These are phyloP conservation scores for Yamadazyma atmosphaerica DNA, from an alignment of 1,139 yeast genomes.

Conservation along the genomic window DNA sequence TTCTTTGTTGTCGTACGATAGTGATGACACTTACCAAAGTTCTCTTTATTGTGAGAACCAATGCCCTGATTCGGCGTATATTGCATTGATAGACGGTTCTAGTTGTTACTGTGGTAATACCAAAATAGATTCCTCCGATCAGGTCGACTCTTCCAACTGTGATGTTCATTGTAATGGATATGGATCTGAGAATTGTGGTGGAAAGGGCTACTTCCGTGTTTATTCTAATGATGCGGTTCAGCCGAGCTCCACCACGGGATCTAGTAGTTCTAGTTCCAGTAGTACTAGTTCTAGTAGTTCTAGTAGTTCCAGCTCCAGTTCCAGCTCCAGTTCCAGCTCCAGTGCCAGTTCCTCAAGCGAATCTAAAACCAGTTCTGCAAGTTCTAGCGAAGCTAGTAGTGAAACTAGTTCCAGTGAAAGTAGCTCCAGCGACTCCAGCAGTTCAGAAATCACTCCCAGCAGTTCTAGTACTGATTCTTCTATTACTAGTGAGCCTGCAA, in stretches of 20 bases:
- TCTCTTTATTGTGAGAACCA: constrained; percentile 48
- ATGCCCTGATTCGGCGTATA: constrained; percentile 49
- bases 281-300: constrained; percentile 14
- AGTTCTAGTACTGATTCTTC: no score
- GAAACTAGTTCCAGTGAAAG: neutral
- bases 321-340: constrained; percentile 7
- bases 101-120: constrained; percentile 63
- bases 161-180: constrained; percentile 55
- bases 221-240: constrained; percentile 35
- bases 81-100: constrained; percentile 55
- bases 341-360: constrained; percentile 1
- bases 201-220: constrained; percentile 50
- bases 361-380: neutral
- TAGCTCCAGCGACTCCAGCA: constrained; percentile 1
- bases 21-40: constrained; percentile 48
- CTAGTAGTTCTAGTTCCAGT: constrained; percentile 15
- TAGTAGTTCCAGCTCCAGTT: constrained; percentile 7
- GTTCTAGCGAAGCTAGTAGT: neutral
- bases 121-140: constrained; percentile 32
- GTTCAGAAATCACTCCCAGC: no score
- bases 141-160: constrained; percentile 44
- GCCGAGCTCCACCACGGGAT: constrained; percentile 13
- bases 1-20: constrained; percentile 23
- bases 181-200: constrained; percentile 62
- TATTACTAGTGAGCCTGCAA: neutral